phyloP scores from a whole-genome alignment of 2,329 filamentous ascomycete species.

The Blastomyces emzantsi region DNA sequence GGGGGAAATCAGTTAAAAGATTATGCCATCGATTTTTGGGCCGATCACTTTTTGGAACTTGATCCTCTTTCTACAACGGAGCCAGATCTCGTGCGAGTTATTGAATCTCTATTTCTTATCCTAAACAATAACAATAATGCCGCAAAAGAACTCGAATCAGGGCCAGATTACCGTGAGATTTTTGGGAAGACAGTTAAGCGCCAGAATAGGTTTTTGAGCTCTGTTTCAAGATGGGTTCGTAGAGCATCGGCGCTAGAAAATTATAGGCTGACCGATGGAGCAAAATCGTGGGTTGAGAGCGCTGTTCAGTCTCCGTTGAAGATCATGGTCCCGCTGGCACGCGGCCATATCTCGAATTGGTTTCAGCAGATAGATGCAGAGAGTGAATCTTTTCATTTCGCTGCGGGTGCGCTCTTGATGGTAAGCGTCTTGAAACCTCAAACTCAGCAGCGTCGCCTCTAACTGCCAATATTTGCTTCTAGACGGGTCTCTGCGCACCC shows the following conservation, averaged over 20 bases:
- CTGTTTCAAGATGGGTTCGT: background rate
- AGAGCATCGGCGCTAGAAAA: background rate
- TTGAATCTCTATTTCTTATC: background rate
- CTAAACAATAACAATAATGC: background rate
- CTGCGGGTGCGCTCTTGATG: background rate
- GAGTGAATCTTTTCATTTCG: background rate
- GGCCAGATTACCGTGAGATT: background rate
- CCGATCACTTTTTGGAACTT: background rate
- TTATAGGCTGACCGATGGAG: background rate
- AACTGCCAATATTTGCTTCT: background rate
- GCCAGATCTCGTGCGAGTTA: background rate
- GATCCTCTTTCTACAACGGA: conserved; percentile 1
- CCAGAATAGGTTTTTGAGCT: background rate
- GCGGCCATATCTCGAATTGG: background rate
- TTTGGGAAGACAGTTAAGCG: conserved; percentile 3
- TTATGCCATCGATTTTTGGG: background rate
- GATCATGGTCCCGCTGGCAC: conserved; percentile 1
- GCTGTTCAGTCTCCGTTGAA: background rate
- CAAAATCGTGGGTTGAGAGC: background rate
- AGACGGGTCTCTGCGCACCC: background rate
- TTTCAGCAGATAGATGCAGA: background rate
- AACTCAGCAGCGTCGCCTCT: background rate
- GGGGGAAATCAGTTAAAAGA: background rate
- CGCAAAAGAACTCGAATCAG: conserved; percentile 1
- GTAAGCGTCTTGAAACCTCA: background rate